Base-by-base conservation (phyloP, 2,329 filamentous ascomycete species). In the Capronia epimyces region DNA sequence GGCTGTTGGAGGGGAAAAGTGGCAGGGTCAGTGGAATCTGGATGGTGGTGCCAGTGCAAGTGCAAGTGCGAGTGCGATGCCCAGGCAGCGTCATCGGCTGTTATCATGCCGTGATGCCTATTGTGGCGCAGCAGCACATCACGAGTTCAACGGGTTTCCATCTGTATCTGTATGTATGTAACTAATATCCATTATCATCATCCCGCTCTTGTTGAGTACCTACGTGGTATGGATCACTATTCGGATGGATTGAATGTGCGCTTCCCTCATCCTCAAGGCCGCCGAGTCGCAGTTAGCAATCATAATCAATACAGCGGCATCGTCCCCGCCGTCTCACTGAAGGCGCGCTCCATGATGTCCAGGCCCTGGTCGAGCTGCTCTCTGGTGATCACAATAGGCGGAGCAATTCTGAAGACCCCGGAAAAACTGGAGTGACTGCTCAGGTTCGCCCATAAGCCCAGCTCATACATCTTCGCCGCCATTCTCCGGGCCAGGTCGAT, bases 361-460 rank as follows among this genome's bases (percentile, higher is more conserved):
- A 84, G 59, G 0, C 79, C 80, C 32, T 72, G 66, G 15, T 75
- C 65, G 39, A 81, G 63, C 64, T 80, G 69, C 41, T 73, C 68
- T 22, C 69, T 69, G 0, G 74, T 74, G 7, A 82, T 75, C 0
- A 77, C 81, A 34, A 84, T 77, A 0, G 81, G 80, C 20, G 79
- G 80, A 3, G 79, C 80, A 44, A 83, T 75, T 9, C 80, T 67
- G 53, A 83, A 81, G 0, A 77, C 73, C 3, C 79, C 80, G 0
- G 75, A 73, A 62, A 81, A 80, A 41, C 72, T 75, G 5, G 71
- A 71, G 59, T 77, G 72, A 37, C 70, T 79, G 18, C 75, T 74
- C 24, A 83, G 52, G 60, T 83, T 81, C 3, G 76, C 76, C 67
- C 76, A 82, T 1, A 82, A 60, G 0, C 80, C 80, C 15, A 77